Evolutionary conservation across 805 yeast genomes (phyloP), one percentile per base, ranked within the genome.

Genomic region (Saturnispora hagleri): DNA sequence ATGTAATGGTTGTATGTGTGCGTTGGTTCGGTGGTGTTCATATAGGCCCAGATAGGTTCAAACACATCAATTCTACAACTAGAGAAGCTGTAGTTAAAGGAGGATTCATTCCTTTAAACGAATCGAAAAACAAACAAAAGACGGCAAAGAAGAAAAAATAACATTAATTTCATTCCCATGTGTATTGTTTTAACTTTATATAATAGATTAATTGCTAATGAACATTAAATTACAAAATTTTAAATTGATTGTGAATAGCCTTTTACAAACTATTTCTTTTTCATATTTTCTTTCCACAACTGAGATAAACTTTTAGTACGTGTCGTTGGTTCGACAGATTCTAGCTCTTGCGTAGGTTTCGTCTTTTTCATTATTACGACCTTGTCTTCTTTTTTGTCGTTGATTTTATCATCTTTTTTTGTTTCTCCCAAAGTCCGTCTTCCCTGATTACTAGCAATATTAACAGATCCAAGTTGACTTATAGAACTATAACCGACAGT

Each of bases 1-100:
- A 90, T 63, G 87, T 86, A 4, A 77, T 89, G 56, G 96, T 90
- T 3, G 88, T 84, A 9, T 96, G 91, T 2, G 80, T 86, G 34
- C 70, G 99, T 54, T 91, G 97, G 97, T 93, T 78, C 65, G 97
- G 96, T 17, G 99, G 99, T 5, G 75, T 76, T 0, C 95, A 85
- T 57, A 67, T 93, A 22, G 99, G 99, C 0, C 93, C 98, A 0
- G 97, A 88, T 66, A 72, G 96, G 56, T 93, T 93, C 71, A 89
- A 86, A 60, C 98, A 93, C 65, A 93, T 93, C 53, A 93, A 91
- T 62, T 74, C 89, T 3, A 80, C 89, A 1, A 90, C 97, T 0
- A 73, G 97, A 61, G 93, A 89, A 47, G 97, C 91, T 0, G 74
- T 93, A 0, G 68, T 81, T 2, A 76, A 72, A 50, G 95, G 88